These are phyloP conservation scores for Luzula sylvatica DNA, from an alignment of 176 grass and related monocot genomes.

Conservation along the genomic window DNA sequence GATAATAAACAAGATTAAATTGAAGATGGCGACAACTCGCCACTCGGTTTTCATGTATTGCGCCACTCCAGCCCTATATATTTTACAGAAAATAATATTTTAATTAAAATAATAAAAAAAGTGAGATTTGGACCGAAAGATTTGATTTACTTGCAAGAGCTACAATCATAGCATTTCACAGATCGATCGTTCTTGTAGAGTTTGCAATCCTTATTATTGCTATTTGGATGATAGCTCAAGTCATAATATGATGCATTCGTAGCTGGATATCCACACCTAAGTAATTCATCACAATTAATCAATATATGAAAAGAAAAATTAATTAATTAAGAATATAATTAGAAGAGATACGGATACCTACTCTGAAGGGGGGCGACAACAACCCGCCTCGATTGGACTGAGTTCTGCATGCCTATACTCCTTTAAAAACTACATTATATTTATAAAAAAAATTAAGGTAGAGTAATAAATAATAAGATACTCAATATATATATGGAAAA, in stretches of 20 bases:
- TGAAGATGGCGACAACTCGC: slow-evolving; percentile 84
- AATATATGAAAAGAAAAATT: neutral
- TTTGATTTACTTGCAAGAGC: slow-evolving; percentile 84
- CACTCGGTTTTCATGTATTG: slow-evolving; percentile 95
- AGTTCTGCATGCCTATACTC: slow-evolving; percentile 80
- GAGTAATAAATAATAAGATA: neutral
- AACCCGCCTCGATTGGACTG: slow-evolving; percentile 80
- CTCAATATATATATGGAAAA: neutral
- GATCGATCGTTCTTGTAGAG: slow-evolving; percentile 57
- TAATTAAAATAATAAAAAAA: neutral
- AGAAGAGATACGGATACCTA: slow-evolving; percentile 28
- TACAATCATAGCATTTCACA: slow-evolving; percentile 75
- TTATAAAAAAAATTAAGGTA: neutral
- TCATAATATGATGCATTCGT: slow-evolving; percentile 80
- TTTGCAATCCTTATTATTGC: slow-evolving; percentile 75
- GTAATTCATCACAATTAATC: slow-evolving; percentile 1
- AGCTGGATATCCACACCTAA: slow-evolving; percentile 73
- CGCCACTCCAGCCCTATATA: slow-evolving; percentile 77
- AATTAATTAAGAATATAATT: neutral
- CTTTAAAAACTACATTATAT: slow-evolving; percentile 50
- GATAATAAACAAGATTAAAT: slow-evolving; percentile 67
- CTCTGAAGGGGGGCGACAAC: slow-evolving; percentile 83
- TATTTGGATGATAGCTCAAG: slow-evolving; percentile 70
- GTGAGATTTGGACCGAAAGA: neutral
- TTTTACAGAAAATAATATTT: slow-evolving; percentile 12